Conservation (phyloP, 2,329 filamentous ascomycete genomes). For the Thelonectria blattea region DNA sequence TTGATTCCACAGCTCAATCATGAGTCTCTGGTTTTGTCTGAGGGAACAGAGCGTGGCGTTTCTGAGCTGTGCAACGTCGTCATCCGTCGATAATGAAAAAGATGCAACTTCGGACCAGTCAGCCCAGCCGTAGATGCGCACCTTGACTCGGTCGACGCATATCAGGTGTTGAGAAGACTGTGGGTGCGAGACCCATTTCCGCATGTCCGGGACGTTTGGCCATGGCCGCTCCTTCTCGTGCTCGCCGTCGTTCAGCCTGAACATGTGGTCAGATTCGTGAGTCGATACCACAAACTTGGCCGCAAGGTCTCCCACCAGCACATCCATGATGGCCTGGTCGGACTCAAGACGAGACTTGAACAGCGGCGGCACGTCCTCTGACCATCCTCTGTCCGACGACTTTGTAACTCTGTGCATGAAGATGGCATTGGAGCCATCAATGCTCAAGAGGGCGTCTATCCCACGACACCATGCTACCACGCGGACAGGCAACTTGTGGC, state of each 20-base stretch:
- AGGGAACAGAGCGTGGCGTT: slow-evolving; percentile 28
- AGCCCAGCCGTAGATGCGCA: slow-evolving; percentile 37
- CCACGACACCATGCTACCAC: slow-evolving; percentile 37
- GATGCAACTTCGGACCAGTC: slow-evolving; percentile 37
- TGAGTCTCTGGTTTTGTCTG: slow-evolving; percentile 23
- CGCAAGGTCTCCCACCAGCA: slow-evolving; percentile 35
- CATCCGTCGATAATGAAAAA: slow-evolving; percentile 15
- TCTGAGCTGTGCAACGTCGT: slow-evolving; percentile 30
- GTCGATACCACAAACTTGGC: slow-evolving; percentile 43
- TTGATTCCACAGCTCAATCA: slow-evolving; percentile 18
- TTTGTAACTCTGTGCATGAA: slow-evolving; percentile 26
- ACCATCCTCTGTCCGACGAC: slow-evolving; percentile 23
- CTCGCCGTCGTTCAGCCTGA: slow-evolving; percentile 34
- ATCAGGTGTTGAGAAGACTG: slow-evolving; percentile 35
- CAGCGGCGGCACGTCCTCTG: slow-evolving; percentile 17
- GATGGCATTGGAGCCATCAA: slow-evolving; percentile 39
- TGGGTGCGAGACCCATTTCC: slow-evolving; percentile 33
- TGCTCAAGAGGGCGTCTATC: slow-evolving; percentile 36
- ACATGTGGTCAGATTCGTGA: slow-evolving; percentile 40
- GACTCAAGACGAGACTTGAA: slow-evolving; percentile 32
- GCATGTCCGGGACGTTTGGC: slow-evolving; percentile 10
- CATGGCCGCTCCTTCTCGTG: slow-evolving; percentile 22
- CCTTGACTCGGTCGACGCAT: slow-evolving; percentile 36
- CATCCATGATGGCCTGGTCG: slow-evolving; percentile 34
- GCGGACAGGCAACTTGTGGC: slow-evolving; percentile 39